These are phyloP conservation scores for Xylariaceae sp. DNA, from an alignment of 2,329 filamentous ascomycete species.

Conservation along the genomic window DNA sequence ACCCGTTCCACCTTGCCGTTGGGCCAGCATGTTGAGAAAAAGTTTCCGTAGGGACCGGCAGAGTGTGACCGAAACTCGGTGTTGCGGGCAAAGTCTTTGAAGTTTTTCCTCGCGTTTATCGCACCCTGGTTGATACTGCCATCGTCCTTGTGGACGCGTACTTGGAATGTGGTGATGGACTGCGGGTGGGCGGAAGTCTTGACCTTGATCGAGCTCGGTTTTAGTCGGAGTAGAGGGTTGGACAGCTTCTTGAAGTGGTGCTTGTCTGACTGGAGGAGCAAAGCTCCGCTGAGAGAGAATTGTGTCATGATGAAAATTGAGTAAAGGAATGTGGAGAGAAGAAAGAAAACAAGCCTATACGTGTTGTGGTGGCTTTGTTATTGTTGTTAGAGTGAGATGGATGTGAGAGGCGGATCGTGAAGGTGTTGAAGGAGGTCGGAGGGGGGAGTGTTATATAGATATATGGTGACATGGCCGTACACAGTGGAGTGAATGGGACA, in stretches of 20 bases:
- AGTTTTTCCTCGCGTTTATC: slow-evolving; percentile 20
- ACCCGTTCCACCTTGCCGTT: slow-evolving; percentile 20
- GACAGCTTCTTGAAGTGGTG: slow-evolving; percentile 8
- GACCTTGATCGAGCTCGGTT: slow-evolving; percentile 15
- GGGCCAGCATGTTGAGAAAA: slow-evolving; percentile 20
- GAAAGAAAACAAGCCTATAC: slow-evolving; percentile 16
- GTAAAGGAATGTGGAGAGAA: slow-evolving; percentile 14
- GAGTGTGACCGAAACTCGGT: slow-evolving; percentile 20
- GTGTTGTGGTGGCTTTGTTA: slow-evolving; percentile 2
- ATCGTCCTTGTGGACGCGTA: slow-evolving; percentile 20
- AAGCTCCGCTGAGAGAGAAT: slow-evolving; percentile 11
- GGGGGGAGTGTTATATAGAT: slow-evolving; percentile 17
- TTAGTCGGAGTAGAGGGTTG: slow-evolving; percentile 9
- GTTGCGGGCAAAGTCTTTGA: slow-evolving; percentile 13
- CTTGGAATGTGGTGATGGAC: slow-evolving; percentile 19
- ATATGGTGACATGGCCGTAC: slow-evolving; percentile 6
- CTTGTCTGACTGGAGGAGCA: slow-evolving; percentile 15
- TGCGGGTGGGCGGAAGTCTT: slow-evolving; percentile 16
- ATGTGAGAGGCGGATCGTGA: slow-evolving; percentile 6
- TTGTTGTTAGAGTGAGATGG: slow-evolving; percentile 1
- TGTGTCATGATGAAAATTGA: slow-evolving; percentile 17
- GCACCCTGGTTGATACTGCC: slow-evolving; percentile 17
- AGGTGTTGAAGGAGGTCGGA: slow-evolving; percentile 6
- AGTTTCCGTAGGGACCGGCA: slow-evolving; percentile 20
- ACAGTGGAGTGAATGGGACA: slow-evolving; percentile 11